Conservation (phyloP, 1,284 basidiomycete genomes). For the Microbotryum lychnidis-dioicae region DNA sequence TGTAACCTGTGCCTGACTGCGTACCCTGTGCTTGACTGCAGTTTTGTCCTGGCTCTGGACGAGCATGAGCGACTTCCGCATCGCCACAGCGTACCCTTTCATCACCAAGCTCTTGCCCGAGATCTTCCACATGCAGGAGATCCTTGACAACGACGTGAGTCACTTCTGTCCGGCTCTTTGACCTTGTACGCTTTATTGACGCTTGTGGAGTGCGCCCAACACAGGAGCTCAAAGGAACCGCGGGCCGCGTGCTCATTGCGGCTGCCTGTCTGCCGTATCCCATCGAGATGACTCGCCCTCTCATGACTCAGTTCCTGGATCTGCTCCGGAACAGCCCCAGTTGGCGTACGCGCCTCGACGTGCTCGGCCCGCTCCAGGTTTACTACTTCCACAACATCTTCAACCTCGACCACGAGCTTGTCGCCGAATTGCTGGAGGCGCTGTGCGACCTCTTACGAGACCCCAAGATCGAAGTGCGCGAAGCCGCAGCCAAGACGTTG, state of each 20-base stretch:
- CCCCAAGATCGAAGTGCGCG: slow-evolving; percentile 86
- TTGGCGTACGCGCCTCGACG: slow-evolving; percentile 46
- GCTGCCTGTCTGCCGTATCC: slow-evolving; percentile 45
- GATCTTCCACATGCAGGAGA: slow-evolving; percentile 37
- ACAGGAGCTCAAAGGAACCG: slow-evolving; percentile 42
- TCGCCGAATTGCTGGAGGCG: slow-evolving; percentile 35
- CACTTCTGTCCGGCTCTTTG: neutral
- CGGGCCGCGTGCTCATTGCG: slow-evolving; percentile 43
- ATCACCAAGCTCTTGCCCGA: slow-evolving; percentile 36
- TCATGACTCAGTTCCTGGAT: slow-evolving; percentile 41
- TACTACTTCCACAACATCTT: slow-evolving; percentile 77
- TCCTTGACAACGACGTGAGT: slow-evolving; percentile 35
- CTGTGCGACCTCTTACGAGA: slow-evolving; percentile 75
- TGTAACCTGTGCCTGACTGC: slow-evolving; percentile 8
- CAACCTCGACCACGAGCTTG: slow-evolving; percentile 27
- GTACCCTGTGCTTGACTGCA: slow-evolving; percentile 35
- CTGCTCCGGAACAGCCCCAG: slow-evolving; percentile 43
- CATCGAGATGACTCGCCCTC: slow-evolving; percentile 42
- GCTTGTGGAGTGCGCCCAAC: slow-evolving; percentile 38
- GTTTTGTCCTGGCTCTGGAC: slow-evolving; percentile 74
- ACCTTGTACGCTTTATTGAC: neutral
- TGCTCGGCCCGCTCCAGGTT: slow-evolving; percentile 54
- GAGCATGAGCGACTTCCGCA: slow-evolving; percentile 37
- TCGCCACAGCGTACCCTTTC: slow-evolving; percentile 35
- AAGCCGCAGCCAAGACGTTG: slow-evolving; percentile 83